phyloP scores from a whole-genome alignment of 106 monocot species.

The Agapanthus africanus region DNA sequence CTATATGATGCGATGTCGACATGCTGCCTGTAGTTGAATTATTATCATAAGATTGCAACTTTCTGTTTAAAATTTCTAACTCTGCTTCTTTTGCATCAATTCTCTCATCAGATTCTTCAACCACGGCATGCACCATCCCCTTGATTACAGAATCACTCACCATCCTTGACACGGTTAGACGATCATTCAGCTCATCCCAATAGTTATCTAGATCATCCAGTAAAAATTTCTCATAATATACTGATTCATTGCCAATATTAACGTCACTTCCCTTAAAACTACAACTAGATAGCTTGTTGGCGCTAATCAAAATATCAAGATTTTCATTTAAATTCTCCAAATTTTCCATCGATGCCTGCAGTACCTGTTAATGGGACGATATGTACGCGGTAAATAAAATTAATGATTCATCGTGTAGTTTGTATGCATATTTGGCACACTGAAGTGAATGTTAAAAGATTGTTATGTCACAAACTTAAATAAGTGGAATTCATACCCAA shows the following conservation, averaged over 20 bases:
- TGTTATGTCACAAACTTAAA: too few species aligned
- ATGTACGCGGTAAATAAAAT: too few species aligned
- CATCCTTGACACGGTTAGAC: conserved; percentile 58
- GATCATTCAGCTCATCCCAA: conserved; percentile 67
- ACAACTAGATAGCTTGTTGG: conserved; percentile 18
- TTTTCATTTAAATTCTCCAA: too few species aligned
- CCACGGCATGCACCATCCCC: conserved; percentile 66
- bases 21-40: too few species aligned
- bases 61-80: conserved; percentile 27
- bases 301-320: too few species aligned
- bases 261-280: conserved; percentile 27
- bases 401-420: too few species aligned
- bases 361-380: too few species aligned
- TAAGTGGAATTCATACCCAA: too few species aligned
- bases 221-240: conserved; percentile 50
- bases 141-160: conserved; percentile 64
- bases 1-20: too few species aligned
- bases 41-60: conserved; percentile 23
- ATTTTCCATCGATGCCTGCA: too few species aligned
- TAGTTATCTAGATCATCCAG: conserved; percentile 70
- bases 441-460: too few species aligned
- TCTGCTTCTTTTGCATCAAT: conserved; percentile 57
- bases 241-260: conserved; percentile 34
- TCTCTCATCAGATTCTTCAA: conserved; percentile 51
- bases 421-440: too few species aligned